Base-by-base conservation (phyloP, 1,284 basidiomycete genomes). In the Puccinia brachypodii region DNA sequence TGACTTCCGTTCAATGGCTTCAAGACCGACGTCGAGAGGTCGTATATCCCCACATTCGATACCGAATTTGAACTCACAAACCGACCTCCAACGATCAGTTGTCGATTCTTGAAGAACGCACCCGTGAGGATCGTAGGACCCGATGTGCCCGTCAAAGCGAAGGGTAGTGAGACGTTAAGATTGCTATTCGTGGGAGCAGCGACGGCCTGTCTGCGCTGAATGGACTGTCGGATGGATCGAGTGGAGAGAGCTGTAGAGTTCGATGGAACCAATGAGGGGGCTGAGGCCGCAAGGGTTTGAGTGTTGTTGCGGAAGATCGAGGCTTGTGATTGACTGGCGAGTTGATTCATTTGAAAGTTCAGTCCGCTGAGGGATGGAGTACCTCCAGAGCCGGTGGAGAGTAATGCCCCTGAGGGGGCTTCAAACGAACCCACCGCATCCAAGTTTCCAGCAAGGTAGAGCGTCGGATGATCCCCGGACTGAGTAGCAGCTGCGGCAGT, bases 111-210 rank as follows among this genome's bases (percentile, higher is more conserved):
- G 93, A 94, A 98, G 88, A 96, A 98, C 1, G 91, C 90, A 47
- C 94, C 96, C 0, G 94, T 90, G 60, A 97, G 89, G 80, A 98
- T 91, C 42, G 94, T 91, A 0, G 95, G 94, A 0, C 93, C 91
- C 0, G 90, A 87, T 0, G 90, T 89, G 0, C 90, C 87, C 38
- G 89, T 88, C 0, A 89, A 83, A 25, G 90, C 83, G 77, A 87
- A 85, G 0, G 86, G 84, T 0, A 85, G 84, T 0, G 85, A 84
- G 4, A 85, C 84, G 25, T 64, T 82, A 9, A 92, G 74, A 64
- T 62, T 64, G 47, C 28, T 64, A 31, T 40, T 64, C 25, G 38
- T 25, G 25, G 28, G 13, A 22, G 58, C 19, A 11, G 9, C 92
- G 19, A 94, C 89, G 1, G 89, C 86, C 0, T 72, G 69, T 56